Percentiles rank a stretch among this genome's conserved stretches.
Conservation (phyloP, 148 eudicot genomes). For the Mesembryanthemum crystallinum region DNA sequence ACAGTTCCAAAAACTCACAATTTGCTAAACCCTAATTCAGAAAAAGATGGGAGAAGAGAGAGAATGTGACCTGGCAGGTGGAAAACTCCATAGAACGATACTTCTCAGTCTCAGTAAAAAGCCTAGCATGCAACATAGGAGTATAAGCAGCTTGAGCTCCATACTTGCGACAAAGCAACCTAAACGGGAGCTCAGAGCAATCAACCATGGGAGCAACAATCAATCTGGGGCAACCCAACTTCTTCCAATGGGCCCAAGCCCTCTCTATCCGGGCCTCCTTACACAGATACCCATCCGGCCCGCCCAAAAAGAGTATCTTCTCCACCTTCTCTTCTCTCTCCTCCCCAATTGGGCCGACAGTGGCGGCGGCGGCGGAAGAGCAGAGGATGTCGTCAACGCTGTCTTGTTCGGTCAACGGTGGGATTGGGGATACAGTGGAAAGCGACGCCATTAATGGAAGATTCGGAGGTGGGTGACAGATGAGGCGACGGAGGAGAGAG, state of each 20-base stretch:
- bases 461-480: constrained; percentile 6
- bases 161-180: constrained; percentile 84
- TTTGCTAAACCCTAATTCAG: constrained; percentile 19
- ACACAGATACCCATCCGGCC: constrained; percentile 43
- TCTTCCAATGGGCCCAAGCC: constrained; percentile 90
- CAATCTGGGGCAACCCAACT: constrained; percentile 69
- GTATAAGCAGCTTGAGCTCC: constrained; percentile 94
- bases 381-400: constrained; percentile 36
- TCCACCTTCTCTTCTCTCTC: constrained; percentile 3
- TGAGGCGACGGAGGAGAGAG: constrained; percentile 22
- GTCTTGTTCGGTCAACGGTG: constrained; percentile 4
- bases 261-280: constrained; percentile 68
- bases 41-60: background rate
- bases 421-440: constrained; percentile 12
- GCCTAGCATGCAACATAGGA: constrained; percentile 86
- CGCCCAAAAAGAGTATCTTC: constrained; percentile 8
- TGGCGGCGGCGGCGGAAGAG: constrained; percentile 17
- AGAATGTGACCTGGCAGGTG: constrained; percentile 59
- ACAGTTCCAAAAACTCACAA: no score
- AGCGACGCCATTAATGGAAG: constrained; percentile 24
- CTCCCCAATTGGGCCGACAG: background rate
- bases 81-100: constrained; percentile 68
- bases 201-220: constrained; percentile 97
- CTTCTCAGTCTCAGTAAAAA: constrained; percentile 78
- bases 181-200: constrained; percentile 89